Conservation (phyloP, 495 filamentous ascomycete genomes). For the Venustampulla echinocandica region DNA sequence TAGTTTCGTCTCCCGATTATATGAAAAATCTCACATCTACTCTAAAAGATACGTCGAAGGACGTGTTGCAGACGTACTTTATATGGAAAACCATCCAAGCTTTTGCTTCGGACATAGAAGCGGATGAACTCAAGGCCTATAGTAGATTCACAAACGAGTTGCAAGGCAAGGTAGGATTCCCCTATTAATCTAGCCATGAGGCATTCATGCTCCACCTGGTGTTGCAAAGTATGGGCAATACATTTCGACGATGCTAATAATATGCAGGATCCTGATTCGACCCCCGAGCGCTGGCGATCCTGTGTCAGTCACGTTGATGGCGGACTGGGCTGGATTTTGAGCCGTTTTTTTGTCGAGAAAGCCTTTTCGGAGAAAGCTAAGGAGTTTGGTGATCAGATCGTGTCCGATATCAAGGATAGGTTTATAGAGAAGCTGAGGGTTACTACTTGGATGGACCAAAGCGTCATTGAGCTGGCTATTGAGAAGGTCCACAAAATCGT, state of each 20-base stretch:
- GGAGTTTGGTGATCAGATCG: constrained; percentile 57
- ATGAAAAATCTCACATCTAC: constrained; percentile 41
- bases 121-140: constrained; percentile 49
- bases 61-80: constrained; percentile 47
- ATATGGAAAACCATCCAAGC: constrained; percentile 53
- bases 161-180: constrained; percentile 31
- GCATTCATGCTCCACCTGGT: too few species aligned
- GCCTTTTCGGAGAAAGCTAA: constrained; percentile 57
- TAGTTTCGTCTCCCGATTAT: constrained; percentile 51
- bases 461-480: constrained; percentile 51
- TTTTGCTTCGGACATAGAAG: constrained; percentile 44
- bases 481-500: constrained; percentile 63
- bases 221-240: background rate
- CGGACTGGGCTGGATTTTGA: constrained; percentile 48
- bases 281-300: constrained; percentile 60
- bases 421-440: constrained; percentile 52
- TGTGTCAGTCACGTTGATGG: constrained; percentile 51
- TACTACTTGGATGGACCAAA: constrained; percentile 61
- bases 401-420: constrained; percentile 58
- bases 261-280: constrained; percentile 48
- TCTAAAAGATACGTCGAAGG: constrained; percentile 36
- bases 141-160: constrained; percentile 49
- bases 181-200: background rate
- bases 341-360: constrained; percentile 59
- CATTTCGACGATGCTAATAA: constrained; percentile 4